Base-by-base conservation (phyloP, 768 basidiomycete species). In the Lactifluus rugatus region DNA sequence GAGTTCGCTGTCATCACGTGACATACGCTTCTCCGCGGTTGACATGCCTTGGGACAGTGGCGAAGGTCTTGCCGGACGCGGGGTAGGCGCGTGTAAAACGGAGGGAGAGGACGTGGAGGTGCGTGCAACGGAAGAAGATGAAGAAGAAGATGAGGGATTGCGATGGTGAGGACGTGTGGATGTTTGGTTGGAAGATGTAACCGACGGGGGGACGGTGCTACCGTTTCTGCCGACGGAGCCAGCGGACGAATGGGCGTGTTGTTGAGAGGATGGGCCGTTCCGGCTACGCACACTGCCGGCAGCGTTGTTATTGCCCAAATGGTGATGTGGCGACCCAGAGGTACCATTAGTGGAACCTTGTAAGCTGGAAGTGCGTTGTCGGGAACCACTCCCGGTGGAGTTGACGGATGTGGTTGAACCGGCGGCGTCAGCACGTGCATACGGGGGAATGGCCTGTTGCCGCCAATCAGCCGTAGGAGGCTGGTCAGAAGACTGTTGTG, bases 361-460 rank as follows among this genome's bases (percentile, higher is more conserved):
- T 63, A 77, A 81, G 67, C 85, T 87, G 70, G 79, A 83, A 11
- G 85, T 89, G 45, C 86, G 77, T 64, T 80, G 84, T 19, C 87
- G 81, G 49, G 78, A 70, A 63, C 57, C 78, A 68, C 53, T 74
- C n/a, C 69, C 72, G 19, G 70, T 69, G 41, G 90, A 91, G 68
- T 84, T 87, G 63, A 92, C 76, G 0, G 90, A 92, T 4, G 87
- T 82, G 25, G 83, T 80, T 0, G 89, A 91, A 46, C 80, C 82
- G 7, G 90, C 86, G 8, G 89, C 89, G 56, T 91, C 89, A 23
- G 81, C 78, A 57, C 87, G 83, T 26, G 81, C 84, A 69, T 91
- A 92, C 0, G 90, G 89, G 9, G 87, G 87, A 60, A 85, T 83
- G 5, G 75, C 67, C 63, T 49, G 65, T 62, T 56, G 65, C 56